Conservation (phyloP, 345 rosid genomes). For the Heritiera fomes region DNA sequence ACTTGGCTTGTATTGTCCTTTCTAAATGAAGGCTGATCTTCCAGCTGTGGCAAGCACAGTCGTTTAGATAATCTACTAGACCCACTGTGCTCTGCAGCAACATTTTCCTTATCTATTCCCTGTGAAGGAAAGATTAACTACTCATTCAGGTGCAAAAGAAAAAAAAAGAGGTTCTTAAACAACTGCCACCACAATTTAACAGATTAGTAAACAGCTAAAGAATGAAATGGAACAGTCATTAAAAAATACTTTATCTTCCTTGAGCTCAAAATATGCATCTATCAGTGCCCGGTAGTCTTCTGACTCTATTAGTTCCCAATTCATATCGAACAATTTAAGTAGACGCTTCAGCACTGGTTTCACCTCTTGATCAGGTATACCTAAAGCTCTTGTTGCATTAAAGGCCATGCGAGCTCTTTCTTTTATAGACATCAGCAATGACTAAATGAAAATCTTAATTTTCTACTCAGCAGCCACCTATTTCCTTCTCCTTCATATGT, state of each 20-base stretch:
- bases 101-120: constrained; percentile 22
- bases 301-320: constrained; percentile 63
- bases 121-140: neutral
- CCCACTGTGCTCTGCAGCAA: constrained; percentile 3
- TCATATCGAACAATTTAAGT: constrained; percentile 34
- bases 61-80: constrained; percentile 35
- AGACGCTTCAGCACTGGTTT: constrained; percentile 49
- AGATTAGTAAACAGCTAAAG: neutral
- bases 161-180: neutral
- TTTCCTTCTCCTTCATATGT: neutral
- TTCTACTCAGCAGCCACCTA: neutral
- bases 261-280: constrained; percentile 56
- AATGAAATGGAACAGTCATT: neutral
- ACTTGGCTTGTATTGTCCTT: constrained; percentile 15
- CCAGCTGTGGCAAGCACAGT: constrained; percentile 21
- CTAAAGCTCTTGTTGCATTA: constrained; percentile 43
- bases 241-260: constrained; percentile 39
- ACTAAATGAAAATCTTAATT: neutral
- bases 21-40: constrained; percentile 32
- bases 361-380: constrained; percentile 46
- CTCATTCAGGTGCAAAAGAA: neutral
- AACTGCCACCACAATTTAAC: neutral
- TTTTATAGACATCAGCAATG: constrained; percentile 27
- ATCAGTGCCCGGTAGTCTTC: constrained; percentile 55
- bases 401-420: constrained; percentile 46